Evolutionary conservation across 1,284 basidiomycete genomes (phyloP), one percentile per base, ranked within the genome.

Genomic region (Sutorius eximius): DNA sequence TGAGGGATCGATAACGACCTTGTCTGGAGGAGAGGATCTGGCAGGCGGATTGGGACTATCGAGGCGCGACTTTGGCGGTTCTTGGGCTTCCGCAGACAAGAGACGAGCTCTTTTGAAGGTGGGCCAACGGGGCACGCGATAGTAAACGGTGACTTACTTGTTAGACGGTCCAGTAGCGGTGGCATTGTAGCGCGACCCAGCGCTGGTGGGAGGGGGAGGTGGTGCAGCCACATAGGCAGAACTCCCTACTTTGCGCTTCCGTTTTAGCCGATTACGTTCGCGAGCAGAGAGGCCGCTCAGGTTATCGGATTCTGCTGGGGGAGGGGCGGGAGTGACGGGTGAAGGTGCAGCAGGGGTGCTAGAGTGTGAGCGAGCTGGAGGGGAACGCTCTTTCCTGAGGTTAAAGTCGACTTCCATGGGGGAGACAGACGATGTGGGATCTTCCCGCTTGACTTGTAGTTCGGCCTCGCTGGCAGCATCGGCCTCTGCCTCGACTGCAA

Each of bases 181-280:
- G 5, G 84, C 71, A 45, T 70, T 80, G 64, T 83, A 90, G 65
- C 86, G 87, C 1, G 76, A 61, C 9, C 71, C 69, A 0, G 82
- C 71, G 45, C 78, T 75, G 34, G 82, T 68, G 49, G 72, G 68
- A 50, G 85, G 82, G 3, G 87, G 83, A 22, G 88, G 86, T 1
- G 85, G 85, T 0, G 87, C 82, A 16, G 82, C 75, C 20, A 92
- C 90, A 63, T 91, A 87, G 2, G 86, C 88, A 37, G 80, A 75
- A 62, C 87, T 92, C n/a, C 93, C 92, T 15, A 83, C 78, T 67
- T 96, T 97, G 48, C 93, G 85, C 66, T 96, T 96, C 18, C 94
- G 82, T 69, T 97, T 97, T 34, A 96, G 77, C 45, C 93, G 82
- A 69, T 96, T 97, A 34, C 89, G 85, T 69, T 97, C 94, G 46